Evolutionary conservation across 805 yeast species (phyloP), one percentile per base, ranked within the genome.

Genomic region (Grigorovia yakushimaensis): DNA sequence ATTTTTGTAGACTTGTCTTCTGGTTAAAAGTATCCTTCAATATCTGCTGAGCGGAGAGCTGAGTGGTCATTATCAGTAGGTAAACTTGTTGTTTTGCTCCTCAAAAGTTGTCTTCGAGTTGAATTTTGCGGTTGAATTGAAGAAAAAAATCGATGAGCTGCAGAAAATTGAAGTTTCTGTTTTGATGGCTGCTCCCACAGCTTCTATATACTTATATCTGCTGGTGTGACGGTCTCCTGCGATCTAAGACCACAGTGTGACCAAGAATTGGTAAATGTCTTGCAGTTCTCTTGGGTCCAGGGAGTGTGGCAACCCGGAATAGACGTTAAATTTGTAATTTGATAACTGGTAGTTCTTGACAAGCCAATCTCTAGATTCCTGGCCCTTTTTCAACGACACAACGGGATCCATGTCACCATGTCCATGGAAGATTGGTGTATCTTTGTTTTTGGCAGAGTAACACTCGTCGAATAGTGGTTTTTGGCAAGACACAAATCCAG

Each of bases 351-450:
- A 55, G 1, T 50, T 49, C 1, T 50, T 47, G 7, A 46, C 46
- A 62, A 76, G 77, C 36, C 74, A 70, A 5, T 76, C 73, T 39
- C 67, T 59, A 2, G 77, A 81, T 21, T 53, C 62, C 7, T 65
- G 54, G 13, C 62, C 67, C 8, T 50, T 48, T 19, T 41, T 17
- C n/a, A 58, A 39, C 5, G 64, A 44, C 10, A 91, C 76, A 3
- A 89, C 70, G 1, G 83, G 84, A 61, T 91, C 98, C 2, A 60
- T 65, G 5, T 79, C 78, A 30, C 98, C 98, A 64, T 91, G 97
- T 7, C 93, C 95, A 55, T 86, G 85, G 68, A 88, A 87, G 7
- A 87, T 69, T 1, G 95, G 95, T 0, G 95, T 84, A 6, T 71
- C 66, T 15, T 66, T 59, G 60, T 88, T 87, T 33, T 60, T 58